Conservation (phyloP, 2,329 filamentous ascomycete genomes). For the Hypoxylon sp. region DNA sequence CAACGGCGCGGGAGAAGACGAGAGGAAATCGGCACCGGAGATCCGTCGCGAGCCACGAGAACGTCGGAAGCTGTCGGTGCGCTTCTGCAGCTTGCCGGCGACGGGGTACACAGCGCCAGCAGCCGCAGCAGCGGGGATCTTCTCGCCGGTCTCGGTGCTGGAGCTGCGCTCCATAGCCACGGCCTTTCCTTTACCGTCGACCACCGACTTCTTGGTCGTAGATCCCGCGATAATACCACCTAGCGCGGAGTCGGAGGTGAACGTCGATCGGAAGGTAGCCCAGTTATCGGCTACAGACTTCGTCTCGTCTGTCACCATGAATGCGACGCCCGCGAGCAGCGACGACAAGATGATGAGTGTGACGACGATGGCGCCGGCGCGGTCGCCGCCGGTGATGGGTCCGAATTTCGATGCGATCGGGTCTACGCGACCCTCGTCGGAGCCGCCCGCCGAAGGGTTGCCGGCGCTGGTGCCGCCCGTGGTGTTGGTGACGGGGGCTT, state of each 20-base stretch:
- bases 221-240: slow-evolving; percentile 15
- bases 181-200: slow-evolving; percentile 38
- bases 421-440: slow-evolving; percentile 57
- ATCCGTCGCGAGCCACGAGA: slow-evolving; percentile 4
- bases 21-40: slow-evolving; percentile 13
- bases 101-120: too few relatives aligned
- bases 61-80: slow-evolving; percentile 17
- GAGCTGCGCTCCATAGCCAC: slow-evolving; percentile 35
- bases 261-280: slow-evolving; percentile 39
- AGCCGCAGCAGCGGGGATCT: slow-evolving; percentile 28
- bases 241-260: slow-evolving; percentile 13
- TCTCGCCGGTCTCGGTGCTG: slow-evolving; percentile 38
- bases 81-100: slow-evolving; percentile 25
- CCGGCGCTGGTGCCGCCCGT: slow-evolving; percentile 65
- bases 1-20: neutral
- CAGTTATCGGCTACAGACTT: slow-evolving; percentile 45
- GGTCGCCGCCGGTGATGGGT: slow-evolving; percentile 69
- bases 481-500: slow-evolving; percentile 54
- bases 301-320: slow-evolving; percentile 63
- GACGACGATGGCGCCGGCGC: slow-evolving; percentile 73
- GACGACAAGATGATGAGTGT: slow-evolving; percentile 68
- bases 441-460: slow-evolving; percentile 59
- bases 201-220: slow-evolving; percentile 1
- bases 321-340: slow-evolving; percentile 65
- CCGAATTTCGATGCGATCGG: slow-evolving; percentile 44